Base-by-base conservation (phyloP, 2,329 filamentous ascomycete genomes). In the Sporothrix pallida region DNA sequence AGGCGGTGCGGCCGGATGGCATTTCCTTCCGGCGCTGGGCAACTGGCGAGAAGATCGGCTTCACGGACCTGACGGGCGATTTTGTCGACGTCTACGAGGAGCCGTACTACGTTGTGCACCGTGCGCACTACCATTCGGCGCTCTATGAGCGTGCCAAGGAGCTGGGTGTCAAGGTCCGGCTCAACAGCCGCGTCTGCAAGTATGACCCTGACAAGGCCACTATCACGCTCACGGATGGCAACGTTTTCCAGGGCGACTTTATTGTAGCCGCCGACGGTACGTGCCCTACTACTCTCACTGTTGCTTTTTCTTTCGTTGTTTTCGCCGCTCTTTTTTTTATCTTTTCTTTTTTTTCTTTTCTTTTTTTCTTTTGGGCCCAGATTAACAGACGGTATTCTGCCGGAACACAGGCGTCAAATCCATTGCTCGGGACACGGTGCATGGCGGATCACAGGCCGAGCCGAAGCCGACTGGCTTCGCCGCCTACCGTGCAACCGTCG, bases 401-500 rank as follows among this genome's bases (percentile, higher is more conserved):
- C 46, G 46, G 46, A 48, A 50, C 46, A 50, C 83, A 77, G 82
- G 80, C 1, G 73, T 81, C 2, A 80, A 81, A 26, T 83, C 81
- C 0, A 62, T 77, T 5, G 81, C 81, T 0, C 74, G 77, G 20
- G 76, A 44, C 75, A 68, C 54, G 65, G 72, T 50, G 74, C 77
- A 9, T 75, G 75, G 3, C 72, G 54, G 3, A 70, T 75, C 10
- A 70, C 73, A 3, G 72, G 76, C 15, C 69, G 69, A 71, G 26
- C 77, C 77, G 2, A 75, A 69, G 8, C 74, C 62, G 20, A 82
- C 83, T 0, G 83, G 82, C 0, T 84, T 83, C 72, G 82, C 83
- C 3, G 83, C 81, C 0, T 85, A 85, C 72, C 78, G 84, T 3
- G 82, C 83, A 0, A 82, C 80, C 0, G 81, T 85, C 0, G 80